phyloP scores from a whole-genome alignment of 805 yeast genomes.

The Pichia eremophila region DNA sequence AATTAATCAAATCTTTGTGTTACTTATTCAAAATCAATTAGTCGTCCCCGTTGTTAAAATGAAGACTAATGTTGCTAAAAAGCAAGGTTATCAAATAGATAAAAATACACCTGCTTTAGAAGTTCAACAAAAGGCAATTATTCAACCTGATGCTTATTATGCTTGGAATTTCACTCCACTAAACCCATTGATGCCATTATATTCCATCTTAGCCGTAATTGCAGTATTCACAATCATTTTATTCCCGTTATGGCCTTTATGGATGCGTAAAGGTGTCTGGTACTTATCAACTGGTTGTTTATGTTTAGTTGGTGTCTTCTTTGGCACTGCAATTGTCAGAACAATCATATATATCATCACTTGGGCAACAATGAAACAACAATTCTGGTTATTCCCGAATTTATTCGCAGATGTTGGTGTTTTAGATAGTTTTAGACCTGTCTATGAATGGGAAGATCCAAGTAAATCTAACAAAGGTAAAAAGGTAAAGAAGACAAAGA shows the following conservation, averaged over 20 bases:
- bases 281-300: constrained; percentile 71
- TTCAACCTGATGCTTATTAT: constrained; percentile 62
- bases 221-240: constrained; percentile 55
- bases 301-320: constrained; percentile 65
- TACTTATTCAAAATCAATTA: constrained; percentile 62
- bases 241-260: constrained; percentile 93
- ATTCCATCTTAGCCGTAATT: constrained; percentile 57
- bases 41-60: constrained; percentile 71
- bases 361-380: constrained; percentile 49
- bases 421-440: constrained; percentile 81
- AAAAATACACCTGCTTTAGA: constrained; percentile 52
- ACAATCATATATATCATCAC: constrained; percentile 58
- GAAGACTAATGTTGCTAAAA: constrained; percentile 56
- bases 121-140: constrained; percentile 45
- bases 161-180: constrained; percentile 77
- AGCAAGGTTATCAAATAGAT: constrained; percentile 53
- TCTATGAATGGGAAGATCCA: constrained; percentile 65
- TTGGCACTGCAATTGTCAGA: constrained; percentile 71
- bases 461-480: constrained; percentile 10
- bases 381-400: constrained; percentile 96
- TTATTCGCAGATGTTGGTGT: constrained; percentile 93
- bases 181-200: constrained; percentile 51
- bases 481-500: not conserved
- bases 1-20: constrained; percentile 54
- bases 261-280: constrained; percentile 87